phyloP scores from a whole-genome alignment of 176 grass and related monocot species.

The Oryza officinalis region DNA sequence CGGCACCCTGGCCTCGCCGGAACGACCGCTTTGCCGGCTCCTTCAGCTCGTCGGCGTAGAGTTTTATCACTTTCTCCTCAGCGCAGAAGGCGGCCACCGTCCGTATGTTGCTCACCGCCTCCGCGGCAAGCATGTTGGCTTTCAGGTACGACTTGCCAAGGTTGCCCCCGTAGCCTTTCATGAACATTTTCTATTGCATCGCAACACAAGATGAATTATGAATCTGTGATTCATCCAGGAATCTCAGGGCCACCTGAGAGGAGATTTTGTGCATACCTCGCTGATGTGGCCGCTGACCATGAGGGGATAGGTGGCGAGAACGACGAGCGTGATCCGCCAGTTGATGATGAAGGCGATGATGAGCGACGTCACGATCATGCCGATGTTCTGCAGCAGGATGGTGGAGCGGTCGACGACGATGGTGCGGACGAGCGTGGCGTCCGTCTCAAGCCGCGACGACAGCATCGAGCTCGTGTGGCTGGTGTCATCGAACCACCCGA shows the following conservation, averaged over 20 bases:
- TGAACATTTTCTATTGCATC: conserved; percentile 84
- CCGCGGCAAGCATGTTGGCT: conserved; percentile 94
- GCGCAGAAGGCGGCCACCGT: conserved; percentile 95
- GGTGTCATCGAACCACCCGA: conserved; percentile 88
- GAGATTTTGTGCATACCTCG: conserved; percentile 48
- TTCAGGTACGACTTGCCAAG: conserved; percentile 82
- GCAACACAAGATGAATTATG: not conserved
- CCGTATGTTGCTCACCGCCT: conserved; percentile 95
- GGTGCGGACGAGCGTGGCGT: conserved; percentile 88
- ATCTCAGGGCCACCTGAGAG: no score
- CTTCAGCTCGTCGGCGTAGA: conserved; percentile 71
- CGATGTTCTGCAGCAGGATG: conserved; percentile 86
- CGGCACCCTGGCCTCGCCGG: conserved; percentile 83
- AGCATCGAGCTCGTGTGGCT: conserved; percentile 82
- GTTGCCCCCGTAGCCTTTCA: conserved; percentile 92
- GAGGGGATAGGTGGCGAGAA: conserved; percentile 82
- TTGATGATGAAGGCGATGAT: conserved; percentile 92
- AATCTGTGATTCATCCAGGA: not conserved
- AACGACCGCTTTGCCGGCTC: conserved; percentile 80
- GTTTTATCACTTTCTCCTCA: conserved; percentile 88
- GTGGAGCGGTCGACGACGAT: conserved; percentile 90
- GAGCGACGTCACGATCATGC: conserved; percentile 87
- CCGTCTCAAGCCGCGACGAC: conserved; percentile 75
- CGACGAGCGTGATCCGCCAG: conserved; percentile 88
- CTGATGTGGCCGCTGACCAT: conserved; percentile 97